Conservation (phyloP, 768 basidiomycete genomes). For the Solioccasus polychromus region DNA sequence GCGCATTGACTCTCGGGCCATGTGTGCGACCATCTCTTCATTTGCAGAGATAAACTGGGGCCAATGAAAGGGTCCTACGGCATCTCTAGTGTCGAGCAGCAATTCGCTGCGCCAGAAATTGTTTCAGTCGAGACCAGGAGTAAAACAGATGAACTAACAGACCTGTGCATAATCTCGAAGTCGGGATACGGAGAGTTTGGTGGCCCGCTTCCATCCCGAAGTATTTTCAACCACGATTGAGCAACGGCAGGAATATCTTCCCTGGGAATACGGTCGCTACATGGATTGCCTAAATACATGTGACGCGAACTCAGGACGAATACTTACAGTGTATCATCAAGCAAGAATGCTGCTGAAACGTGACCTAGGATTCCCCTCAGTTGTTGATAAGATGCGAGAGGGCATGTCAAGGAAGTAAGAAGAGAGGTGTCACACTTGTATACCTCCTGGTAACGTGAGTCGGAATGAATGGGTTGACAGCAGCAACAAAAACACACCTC, state of each 20-base stretch:
- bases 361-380: conserved; percentile 26
- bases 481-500: conserved; percentile 12
- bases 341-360: conserved; percentile 31
- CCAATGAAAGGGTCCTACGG: conserved; percentile 27
- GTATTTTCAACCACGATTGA: conserved; percentile 23
- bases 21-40: conserved; percentile 17
- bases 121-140: background rate
- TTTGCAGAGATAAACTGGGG: conserved; percentile 25
- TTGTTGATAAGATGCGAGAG: conserved; percentile 19
- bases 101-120: conserved; percentile 16
- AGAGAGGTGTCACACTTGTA: conserved; percentile 26
- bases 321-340: conserved; percentile 29
- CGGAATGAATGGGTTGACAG: background rate
- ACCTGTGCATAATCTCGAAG: conserved; percentile 25
- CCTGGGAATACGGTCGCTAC: conserved; percentile 27
- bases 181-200: conserved; percentile 19
- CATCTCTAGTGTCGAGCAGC: conserved; percentile 20
- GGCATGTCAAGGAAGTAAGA: conserved; percentile 23
- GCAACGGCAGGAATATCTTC: conserved; percentile 10
- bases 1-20: conserved; percentile 21
- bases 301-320: background rate
- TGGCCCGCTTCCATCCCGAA: conserved; percentile 14
- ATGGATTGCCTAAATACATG: background rate
- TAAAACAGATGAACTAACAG: background rate
- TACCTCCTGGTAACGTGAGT: conserved; percentile 17